Conservation (phyloP, 805 yeast genomes). For the Candida sonorensis region DNA sequence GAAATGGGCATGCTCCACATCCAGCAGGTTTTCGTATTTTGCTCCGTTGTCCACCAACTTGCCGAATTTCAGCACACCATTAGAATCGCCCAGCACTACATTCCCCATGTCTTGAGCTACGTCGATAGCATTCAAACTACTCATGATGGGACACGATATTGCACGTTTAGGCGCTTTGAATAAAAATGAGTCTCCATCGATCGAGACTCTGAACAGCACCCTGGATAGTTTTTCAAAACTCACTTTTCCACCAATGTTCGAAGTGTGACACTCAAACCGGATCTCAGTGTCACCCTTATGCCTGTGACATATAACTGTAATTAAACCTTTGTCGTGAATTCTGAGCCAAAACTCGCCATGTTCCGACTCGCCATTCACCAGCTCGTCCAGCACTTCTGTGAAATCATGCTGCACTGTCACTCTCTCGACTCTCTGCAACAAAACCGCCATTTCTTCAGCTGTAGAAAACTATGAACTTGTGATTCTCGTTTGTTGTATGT, state of each 20-base stretch:
- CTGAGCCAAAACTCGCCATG: constrained; percentile 12
- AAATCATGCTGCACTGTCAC: constrained; percentile 15
- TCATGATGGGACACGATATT: too few species aligned
- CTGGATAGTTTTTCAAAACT: not conserved
- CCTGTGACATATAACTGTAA: not conserved
- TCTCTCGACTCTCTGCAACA: constrained; percentile 2
- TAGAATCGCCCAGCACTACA: constrained; percentile 11
- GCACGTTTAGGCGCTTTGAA: not conserved
- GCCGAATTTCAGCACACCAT: constrained; percentile 11
- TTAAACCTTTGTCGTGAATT: constrained; percentile 2
- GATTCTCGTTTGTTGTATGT: too few species aligned
- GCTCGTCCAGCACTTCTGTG: constrained; percentile 11
- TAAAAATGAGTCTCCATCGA: not conserved
- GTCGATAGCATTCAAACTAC: too few species aligned
- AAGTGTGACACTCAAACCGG: not conserved
- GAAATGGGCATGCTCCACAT: constrained; percentile 39
- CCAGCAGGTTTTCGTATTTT: not conserved
- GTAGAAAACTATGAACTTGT: too few species aligned
- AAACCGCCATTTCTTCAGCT: not conserved
- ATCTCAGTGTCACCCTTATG: not conserved
- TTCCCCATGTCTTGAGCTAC: constrained; percentile 5
- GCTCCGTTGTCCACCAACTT: not conserved
- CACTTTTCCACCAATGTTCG: not conserved
- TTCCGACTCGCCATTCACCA: constrained; percentile 4
- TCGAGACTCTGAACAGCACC: not conserved